Percentiles rank a stretch among this genome's conserved stretches.
phyloP scores from a whole-genome alignment of 495 filamentous ascomycete species.

The Diplogelasinospora grovesii region DNA sequence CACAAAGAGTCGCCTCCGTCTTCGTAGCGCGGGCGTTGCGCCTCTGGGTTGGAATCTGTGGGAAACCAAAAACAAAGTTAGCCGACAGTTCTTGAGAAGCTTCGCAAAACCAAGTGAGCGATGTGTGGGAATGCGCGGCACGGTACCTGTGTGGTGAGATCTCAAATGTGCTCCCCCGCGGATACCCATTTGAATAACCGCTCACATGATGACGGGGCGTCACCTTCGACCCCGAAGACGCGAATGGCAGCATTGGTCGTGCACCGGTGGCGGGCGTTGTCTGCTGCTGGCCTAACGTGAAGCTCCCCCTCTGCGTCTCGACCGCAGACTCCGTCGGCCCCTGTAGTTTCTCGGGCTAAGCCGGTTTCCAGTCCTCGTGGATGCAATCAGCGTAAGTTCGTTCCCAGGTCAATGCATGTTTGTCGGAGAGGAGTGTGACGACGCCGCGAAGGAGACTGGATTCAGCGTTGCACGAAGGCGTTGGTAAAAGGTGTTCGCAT shows the following conservation, averaged over 20 bases:
- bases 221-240: conserved; percentile 46
- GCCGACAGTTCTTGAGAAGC: too few species aligned
- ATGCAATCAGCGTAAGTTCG: neutral
- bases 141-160: conserved; percentile 82
- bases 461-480: conserved; percentile 17
- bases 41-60: conserved; percentile 79
- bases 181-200: conserved; percentile 74
- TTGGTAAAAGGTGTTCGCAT: conserved; percentile 30
- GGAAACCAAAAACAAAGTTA: too few species aligned
- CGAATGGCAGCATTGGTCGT: conserved; percentile 36
- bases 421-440: conserved; percentile 1
- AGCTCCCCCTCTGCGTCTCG: conserved; percentile 12
- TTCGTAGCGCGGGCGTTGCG: conserved; percentile 62
- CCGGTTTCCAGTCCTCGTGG: neutral
- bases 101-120: too few species aligned
- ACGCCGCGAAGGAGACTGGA: conserved; percentile 11
- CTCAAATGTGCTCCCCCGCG: conserved; percentile 66
- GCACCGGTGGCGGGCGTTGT: conserved; percentile 6
- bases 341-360: neutral
- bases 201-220: conserved; percentile 51
- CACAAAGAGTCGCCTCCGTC: conserved; percentile 66
- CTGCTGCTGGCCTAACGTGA: conserved; percentile 8
- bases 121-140: neutral
- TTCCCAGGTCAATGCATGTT: conserved; percentile 24
- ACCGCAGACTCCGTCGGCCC: conserved; percentile 1